A percentile compares a stretch with the other conserved stretches of the same genome.
phyloP scores from a whole-genome alignment of 2,329 filamentous ascomycete genomes.

The Alternaria rosae region DNA sequence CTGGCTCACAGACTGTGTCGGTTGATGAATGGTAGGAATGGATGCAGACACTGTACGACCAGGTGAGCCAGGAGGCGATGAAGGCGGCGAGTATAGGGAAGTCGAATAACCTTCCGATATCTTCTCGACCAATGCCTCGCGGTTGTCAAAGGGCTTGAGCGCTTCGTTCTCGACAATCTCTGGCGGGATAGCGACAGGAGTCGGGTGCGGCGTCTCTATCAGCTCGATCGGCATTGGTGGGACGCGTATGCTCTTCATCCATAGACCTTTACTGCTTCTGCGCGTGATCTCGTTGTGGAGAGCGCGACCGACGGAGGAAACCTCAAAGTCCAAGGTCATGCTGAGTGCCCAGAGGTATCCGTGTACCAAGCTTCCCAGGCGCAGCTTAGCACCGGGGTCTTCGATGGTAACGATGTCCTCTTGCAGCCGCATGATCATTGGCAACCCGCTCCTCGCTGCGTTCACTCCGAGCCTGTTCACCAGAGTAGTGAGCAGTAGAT shows the following conservation, averaged over 20 bases:
- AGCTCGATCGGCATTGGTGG: constrained; percentile 71
- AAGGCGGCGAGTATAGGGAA: constrained; percentile 67
- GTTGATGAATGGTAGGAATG: constrained; percentile 55
- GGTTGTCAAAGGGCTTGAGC: constrained; percentile 77
- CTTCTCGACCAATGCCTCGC: constrained; percentile 73
- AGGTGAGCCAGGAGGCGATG: constrained; percentile 75
- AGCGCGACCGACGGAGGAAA: constrained; percentile 70
- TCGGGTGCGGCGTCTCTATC: constrained; percentile 54
- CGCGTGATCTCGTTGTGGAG: constrained; percentile 79
- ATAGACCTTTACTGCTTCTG: constrained; percentile 76
- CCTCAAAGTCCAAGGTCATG: constrained; percentile 79
- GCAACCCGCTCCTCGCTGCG: constrained; percentile 76
- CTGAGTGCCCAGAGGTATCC: constrained; percentile 86
- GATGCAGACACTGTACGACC: constrained; percentile 64
- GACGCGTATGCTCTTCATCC: constrained; percentile 76
- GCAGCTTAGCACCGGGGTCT: constrained; percentile 74
- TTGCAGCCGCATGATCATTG: constrained; percentile 89
- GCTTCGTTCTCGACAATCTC: constrained; percentile 42
- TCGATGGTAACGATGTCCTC: constrained; percentile 77
- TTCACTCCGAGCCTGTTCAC: constrained; percentile 82
- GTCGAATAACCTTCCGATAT: constrained; percentile 76
- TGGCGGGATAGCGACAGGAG: constrained; percentile 30
- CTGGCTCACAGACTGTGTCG: constrained; percentile 29
- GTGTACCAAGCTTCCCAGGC: constrained; percentile 83
- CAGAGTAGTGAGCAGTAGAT: constrained; percentile 78